Base-by-base conservation (phyloP, 2,329 filamentous ascomycete species). In the Claviceps sp. region DNA sequence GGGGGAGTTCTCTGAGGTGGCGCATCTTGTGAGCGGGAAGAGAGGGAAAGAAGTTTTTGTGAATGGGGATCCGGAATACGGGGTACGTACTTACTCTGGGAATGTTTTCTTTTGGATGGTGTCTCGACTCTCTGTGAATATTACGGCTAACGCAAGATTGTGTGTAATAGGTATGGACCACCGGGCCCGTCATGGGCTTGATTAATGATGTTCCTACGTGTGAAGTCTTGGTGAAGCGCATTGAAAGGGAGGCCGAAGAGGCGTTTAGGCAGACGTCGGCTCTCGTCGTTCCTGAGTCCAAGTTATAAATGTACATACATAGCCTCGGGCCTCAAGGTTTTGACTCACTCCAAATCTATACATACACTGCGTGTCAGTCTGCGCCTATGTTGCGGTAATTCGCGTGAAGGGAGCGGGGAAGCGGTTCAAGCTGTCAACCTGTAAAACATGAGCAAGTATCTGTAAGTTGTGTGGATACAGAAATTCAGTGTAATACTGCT, bases 121-220 rank as follows among this genome's bases (percentile, higher is more conserved):
- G 39, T 40, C 52, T 47, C 54, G 60, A 30, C 26, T 11, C 10
- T 11, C 10, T 11, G 30, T 11, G 30, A 34, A 34, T 34, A 34
- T 34, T 34, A 34, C 30, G 10, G 30, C 30, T 34, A 34, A 34
- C 10, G 30, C 30, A 34, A 34, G 30, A 34, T 34, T 34, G 30
- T 34, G 30, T 34, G 30, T 34, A 10, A 57, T 51, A 91, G 86
- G 87, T 96, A 41, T 98, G 93, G 93, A 97, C 93, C 19, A 89
- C 91, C 8, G 93, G 93, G 11, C 91, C 96, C 67, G 91, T 97
- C 59, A 95, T 98, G 58, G 87, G 87, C 5, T 67, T 93, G 52
- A 93, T 93, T 56, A 81, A 91, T 60, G 87, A 93, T 61, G 87
- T 90, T 51, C 86, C 86, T 8, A 87, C 84, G 0, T 91, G 87